Evolutionary conservation across 768 basidiomycete genomes (phyloP).

Genomic region (Boletus eberwhitei): DNA sequence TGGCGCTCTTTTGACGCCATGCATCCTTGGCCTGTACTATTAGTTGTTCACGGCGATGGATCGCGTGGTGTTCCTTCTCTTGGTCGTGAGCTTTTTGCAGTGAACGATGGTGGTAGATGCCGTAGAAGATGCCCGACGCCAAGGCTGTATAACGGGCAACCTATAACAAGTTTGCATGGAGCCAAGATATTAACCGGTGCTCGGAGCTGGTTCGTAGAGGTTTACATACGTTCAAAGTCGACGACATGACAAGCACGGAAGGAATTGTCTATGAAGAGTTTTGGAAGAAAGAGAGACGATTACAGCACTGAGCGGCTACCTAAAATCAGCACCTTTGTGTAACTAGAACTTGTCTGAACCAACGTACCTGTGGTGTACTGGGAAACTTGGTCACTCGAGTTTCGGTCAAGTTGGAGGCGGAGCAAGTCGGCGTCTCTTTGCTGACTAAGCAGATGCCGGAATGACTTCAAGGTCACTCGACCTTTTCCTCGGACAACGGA

Average conservation of each 20-base stretch:
- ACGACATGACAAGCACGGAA: slow-evolving; percentile 49
- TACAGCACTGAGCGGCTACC: slow-evolving; percentile 14
- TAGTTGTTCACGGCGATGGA: slow-evolving; percentile 70
- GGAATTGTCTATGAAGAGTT: slow-evolving; percentile 8
- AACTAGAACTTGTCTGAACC: background rate
- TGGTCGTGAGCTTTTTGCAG: slow-evolving; percentile 79
- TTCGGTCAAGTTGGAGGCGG: slow-evolving; percentile 20
- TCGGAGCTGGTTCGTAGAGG: background rate
- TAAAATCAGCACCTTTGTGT: background rate
- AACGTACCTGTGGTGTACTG: slow-evolving; percentile 10
- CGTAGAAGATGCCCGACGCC: slow-evolving; percentile 82
- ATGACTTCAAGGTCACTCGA: background rate
- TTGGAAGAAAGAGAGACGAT: slow-evolving; percentile 11
- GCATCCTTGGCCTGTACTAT: slow-evolving; percentile 87
- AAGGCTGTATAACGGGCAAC: slow-evolving; percentile 95
- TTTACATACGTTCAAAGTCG: slow-evolving; percentile 71
- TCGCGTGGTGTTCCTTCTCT: slow-evolving; percentile 69
- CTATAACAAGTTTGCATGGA: slow-evolving; percentile 38
- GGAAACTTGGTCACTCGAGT: slow-evolving; percentile 11
- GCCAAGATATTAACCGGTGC: background rate
- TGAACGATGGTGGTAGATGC: slow-evolving; percentile 88
- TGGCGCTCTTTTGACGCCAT: slow-evolving; percentile 70
- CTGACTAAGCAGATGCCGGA: slow-evolving; percentile 27
- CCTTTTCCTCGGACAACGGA: background rate
- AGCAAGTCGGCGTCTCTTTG: slow-evolving; percentile 27